Conservation (phyloP, 371 early-diverging fungal species). For the Sporodiniella umbellata region DNA sequence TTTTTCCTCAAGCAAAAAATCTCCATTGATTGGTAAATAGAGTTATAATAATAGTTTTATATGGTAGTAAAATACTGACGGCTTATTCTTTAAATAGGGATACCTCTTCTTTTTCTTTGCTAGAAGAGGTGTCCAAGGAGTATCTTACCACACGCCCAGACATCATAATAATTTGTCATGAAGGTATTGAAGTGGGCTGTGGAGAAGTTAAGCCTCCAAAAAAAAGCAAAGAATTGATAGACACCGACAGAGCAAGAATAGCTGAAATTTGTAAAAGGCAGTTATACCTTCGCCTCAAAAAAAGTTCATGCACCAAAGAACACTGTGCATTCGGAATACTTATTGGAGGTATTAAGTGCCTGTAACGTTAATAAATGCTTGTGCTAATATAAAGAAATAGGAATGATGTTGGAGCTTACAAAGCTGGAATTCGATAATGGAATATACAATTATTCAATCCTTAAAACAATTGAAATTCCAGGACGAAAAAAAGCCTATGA, state of each 20-base stretch:
- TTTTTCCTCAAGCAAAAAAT: slow-evolving; percentile 9
- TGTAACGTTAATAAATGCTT: slow-evolving; percentile 6
- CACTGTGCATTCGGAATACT: slow-evolving; percentile 8
- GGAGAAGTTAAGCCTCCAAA: slow-evolving; percentile 7
- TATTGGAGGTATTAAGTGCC: slow-evolving; percentile 6
- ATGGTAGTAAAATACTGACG: slow-evolving; percentile 4
- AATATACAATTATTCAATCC: slow-evolving; percentile 4
- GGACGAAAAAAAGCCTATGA: neutral
- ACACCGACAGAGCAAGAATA: slow-evolving; percentile 6
- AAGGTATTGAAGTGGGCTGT: slow-evolving; percentile 9
- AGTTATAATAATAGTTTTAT: slow-evolving; percentile 2
- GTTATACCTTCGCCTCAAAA: slow-evolving; percentile 9
- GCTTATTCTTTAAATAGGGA: slow-evolving; percentile 6
- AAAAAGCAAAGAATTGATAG: slow-evolving; percentile 6
- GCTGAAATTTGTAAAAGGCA: slow-evolving; percentile 14
- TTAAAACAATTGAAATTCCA: slow-evolving; percentile 5
- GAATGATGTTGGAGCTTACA: slow-evolving; percentile 4
- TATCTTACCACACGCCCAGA: slow-evolving; percentile 9
- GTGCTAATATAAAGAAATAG: slow-evolving; percentile 8
- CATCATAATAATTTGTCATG: slow-evolving; percentile 7
- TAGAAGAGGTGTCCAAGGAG: slow-evolving; percentile 2
- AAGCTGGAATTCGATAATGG: slow-evolving; percentile 5
- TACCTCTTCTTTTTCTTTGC: slow-evolving; percentile 1
- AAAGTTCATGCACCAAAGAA: slow-evolving; percentile 9
- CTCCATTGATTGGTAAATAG: slow-evolving; percentile 4